Conservation (phyloP, 768 basidiomycete species). For the Hemileccinum rubropunctum region DNA sequence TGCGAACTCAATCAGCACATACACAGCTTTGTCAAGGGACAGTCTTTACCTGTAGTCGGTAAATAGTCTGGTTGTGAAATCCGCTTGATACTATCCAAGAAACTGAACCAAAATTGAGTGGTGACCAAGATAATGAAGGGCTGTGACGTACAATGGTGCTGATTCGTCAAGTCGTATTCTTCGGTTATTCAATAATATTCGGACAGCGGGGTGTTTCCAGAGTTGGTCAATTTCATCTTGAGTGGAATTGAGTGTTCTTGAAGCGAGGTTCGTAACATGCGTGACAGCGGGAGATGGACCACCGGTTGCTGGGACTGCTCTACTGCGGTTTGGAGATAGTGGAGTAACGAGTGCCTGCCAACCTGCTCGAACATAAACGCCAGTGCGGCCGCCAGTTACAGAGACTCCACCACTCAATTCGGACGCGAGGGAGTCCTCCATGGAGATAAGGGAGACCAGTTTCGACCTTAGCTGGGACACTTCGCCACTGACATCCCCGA, state of each 20-base stretch:
- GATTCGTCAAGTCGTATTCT: conserved; percentile 73
- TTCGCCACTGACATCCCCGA: conserved; percentile 39
- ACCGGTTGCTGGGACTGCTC: conserved; percentile 36
- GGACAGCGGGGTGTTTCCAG: conserved; percentile 70
- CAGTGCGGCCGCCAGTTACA: conserved; percentile 56
- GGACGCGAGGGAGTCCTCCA: conserved; percentile 65
- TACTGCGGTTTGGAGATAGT: conserved; percentile 39
- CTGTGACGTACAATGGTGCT: conserved; percentile 60
- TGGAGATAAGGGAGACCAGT: conserved; percentile 60
- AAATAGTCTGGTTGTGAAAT: conserved; percentile 68
- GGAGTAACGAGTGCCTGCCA: conserved; percentile 63
- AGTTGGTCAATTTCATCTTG: conserved; percentile 56
- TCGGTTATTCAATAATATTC: conserved; percentile 50
- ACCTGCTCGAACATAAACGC: conserved; percentile 66
- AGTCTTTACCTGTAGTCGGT: conserved; percentile 59
- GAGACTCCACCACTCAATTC: conserved; percentile 66
- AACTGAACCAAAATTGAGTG: conserved; percentile 41
- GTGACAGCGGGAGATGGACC: conserved; percentile 30
- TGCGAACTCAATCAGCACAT: conserved; percentile 1
- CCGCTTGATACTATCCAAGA: conserved; percentile 61
- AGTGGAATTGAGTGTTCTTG: conserved; percentile 48
- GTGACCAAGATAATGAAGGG: background rate
- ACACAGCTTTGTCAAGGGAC: background rate
- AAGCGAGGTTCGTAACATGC: conserved; percentile 51
- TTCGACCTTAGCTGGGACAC: conserved; percentile 51